Evolutionary conservation across 2,329 filamentous ascomycete genomes (phyloP), one percentile per base, ranked within the genome.

Genomic region (Camptophora hylomeconis): DNA sequence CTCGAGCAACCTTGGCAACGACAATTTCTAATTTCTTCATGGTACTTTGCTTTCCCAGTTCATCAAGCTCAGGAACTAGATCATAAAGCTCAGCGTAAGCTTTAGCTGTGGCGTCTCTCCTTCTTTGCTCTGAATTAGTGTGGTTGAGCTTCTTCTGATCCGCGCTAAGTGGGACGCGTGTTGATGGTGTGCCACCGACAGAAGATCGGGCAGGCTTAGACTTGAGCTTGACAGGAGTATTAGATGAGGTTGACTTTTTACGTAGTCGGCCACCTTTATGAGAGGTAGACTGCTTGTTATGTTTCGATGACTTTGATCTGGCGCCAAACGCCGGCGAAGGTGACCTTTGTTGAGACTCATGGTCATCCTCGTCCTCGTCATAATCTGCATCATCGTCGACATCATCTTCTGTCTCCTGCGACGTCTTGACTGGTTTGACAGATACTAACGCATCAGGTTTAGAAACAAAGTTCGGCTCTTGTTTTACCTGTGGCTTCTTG

Each of bases 21-120:
- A 45, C 42, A 14, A 39, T 28, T 24, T 42, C 40, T 5, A 45
- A 40, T 32, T 41, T 43, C 26, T 45, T 42, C 42, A 45, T 42
- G 3, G 38, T 41, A 27, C 42, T 45, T 20, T 41, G 42, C 26
- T 43, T 45, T 1, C 40, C 40, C 33, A 34, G 18, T 11, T 38
- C 35, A 17, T 40, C 33, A 3, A 43, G 27, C 26, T 41, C 42
- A 13, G 42, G 42, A 2, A 45, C 42, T 14, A 43, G 33, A 12
- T 45, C 42, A 23, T 40, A 45, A 14, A 45, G 20, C 30, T 42
- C 37, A 7, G 42, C 42, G 20, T 43, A 42, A 1, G 42, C 30
- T 18, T 37, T 35, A 7, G 38, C 36, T 7, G 42, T 41, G 11
- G 40, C 40, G 28, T 45, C 42, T n/a, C 42, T 32, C 11, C 42